phyloP scores from a whole-genome alignment of 2,329 filamentous ascomycete species.

The Ophiostoma tasmaniense region DNA sequence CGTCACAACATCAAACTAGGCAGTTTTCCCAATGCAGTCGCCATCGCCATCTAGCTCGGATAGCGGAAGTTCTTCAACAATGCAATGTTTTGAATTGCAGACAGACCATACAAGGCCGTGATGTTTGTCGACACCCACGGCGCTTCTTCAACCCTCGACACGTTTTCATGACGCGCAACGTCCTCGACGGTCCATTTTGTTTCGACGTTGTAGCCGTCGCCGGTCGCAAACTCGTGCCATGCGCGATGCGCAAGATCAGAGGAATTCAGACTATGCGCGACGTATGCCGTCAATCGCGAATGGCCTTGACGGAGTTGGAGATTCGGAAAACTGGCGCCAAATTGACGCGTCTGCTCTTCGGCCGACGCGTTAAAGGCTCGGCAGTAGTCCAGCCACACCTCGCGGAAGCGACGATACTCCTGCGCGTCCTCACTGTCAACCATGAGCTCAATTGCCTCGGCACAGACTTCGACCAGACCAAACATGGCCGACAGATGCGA shows the following conservation, averaged over 20 bases:
- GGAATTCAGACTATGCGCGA: neutral
- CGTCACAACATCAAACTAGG: neutral
- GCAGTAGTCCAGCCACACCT: neutral
- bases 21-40: neutral
- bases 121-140: constrained; percentile 4
- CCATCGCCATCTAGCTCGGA: neutral
- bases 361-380: neutral
- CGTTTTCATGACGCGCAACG: neutral
- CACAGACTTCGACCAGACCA: constrained; percentile 1
- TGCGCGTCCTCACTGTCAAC: neutral
- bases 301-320: constrained; percentile 2
- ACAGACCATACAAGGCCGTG: neutral
- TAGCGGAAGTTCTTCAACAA: neutral
- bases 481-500: constrained; percentile 4
- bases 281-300: neutral
- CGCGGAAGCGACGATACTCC: neutral
- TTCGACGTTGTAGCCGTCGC: neutral
- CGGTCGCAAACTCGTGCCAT: constrained; percentile 1
- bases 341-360: neutral
- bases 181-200: neutral
- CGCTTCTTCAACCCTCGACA: neutral
- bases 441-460: neutral
- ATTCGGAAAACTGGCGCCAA: neutral
- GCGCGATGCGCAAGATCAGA: neutral
- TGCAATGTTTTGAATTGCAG: neutral